Percentiles rank a stretch among this genome's conserved stretches.
Conservation (phyloP, 1,284 basidiomycete genomes). For the Cerrena zonata region DNA sequence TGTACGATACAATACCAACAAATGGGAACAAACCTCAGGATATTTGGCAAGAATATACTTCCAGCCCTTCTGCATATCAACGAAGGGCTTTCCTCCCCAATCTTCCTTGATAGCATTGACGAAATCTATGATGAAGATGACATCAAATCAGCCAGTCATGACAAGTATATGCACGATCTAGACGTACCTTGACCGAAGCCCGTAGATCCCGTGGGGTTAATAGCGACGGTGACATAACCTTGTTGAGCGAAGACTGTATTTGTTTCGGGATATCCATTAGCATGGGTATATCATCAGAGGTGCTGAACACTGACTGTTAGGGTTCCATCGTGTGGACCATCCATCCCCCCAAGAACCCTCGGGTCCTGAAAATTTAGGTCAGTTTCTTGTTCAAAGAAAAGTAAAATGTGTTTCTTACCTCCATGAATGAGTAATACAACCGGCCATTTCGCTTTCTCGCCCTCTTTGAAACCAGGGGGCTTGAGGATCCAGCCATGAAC, state of each 20-base stretch:
- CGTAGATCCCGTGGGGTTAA: slow-evolving; percentile 87
- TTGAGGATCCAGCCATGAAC: slow-evolving; percentile 82
- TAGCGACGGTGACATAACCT: slow-evolving; percentile 78
- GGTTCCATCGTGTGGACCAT: slow-evolving; percentile 87
- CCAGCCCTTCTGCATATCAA: slow-evolving; percentile 75
- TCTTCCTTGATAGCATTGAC: slow-evolving; percentile 74
- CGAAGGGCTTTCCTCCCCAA: slow-evolving; percentile 85
- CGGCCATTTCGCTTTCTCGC: slow-evolving; percentile 71
- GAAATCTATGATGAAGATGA: slow-evolving; percentile 47
- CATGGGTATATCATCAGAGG: too few relatives aligned
- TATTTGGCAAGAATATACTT: slow-evolving; percentile 62
- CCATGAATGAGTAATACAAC: slow-evolving; percentile 72
- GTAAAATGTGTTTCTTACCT: slow-evolving; percentile 31
- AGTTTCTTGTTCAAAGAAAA: slow-evolving; percentile 12
- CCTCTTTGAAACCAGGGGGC: slow-evolving; percentile 66
- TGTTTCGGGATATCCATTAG: too few relatives aligned
- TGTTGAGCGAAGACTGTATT: slow-evolving; percentile 76
- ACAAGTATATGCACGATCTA: background rate
- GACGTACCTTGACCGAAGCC: slow-evolving; percentile 77
- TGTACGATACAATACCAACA: background rate
- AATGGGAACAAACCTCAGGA: slow-evolving; percentile 42
- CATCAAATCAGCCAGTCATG: background rate
- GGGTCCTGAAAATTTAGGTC: slow-evolving; percentile 52
- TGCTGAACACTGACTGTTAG: too few relatives aligned
- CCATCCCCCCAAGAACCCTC: slow-evolving; percentile 78